Evolutionary conservation across 1,139 yeast species (phyloP).

Genomic region (Taphrina wiesneri): DNA sequence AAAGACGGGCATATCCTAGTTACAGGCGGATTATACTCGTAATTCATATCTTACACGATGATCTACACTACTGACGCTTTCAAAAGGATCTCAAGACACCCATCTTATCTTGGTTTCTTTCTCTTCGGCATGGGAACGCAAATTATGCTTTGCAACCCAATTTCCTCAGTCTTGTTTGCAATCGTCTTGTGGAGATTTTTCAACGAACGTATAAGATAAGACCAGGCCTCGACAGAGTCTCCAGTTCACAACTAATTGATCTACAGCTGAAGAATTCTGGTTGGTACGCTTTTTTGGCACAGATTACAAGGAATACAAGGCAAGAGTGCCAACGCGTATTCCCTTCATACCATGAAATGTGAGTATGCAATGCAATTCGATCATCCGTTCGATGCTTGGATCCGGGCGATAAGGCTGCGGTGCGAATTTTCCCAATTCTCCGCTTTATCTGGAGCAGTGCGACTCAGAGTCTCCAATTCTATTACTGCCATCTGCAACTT

Average conservation of each 20-base stretch:
- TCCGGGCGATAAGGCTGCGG: not conserved
- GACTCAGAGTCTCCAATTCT: not conserved
- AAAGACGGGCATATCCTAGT: constrained; percentile 62
- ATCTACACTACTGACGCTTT: not conserved
- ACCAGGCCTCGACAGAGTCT: constrained; percentile 51
- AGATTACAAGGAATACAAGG: constrained; percentile 58
- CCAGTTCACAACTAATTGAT: not conserved
- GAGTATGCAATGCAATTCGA: too few species aligned
- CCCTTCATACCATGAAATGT: constrained; percentile 55
- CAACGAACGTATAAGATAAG: constrained; percentile 69
- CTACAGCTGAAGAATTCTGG: constrained; percentile 33
- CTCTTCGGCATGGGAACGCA: constrained; percentile 94
- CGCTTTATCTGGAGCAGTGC: not conserved
- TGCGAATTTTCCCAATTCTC: constrained; percentile 1
- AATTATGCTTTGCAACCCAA: constrained; percentile 63
- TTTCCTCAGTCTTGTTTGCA: constrained; percentile 54
- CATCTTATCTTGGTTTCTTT: constrained; percentile 87
- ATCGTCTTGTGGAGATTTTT: constrained; percentile 67
- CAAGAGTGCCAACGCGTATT: constrained; percentile 57
- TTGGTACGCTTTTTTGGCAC: constrained; percentile 62
- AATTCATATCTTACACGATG: not conserved
- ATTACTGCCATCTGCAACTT: not conserved
- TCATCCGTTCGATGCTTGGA: not conserved
- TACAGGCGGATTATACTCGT: constrained; percentile 68
- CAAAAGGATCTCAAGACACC: constrained; percentile 62